Conservation (phyloP, 768 basidiomycete genomes). For the Hortiboletus flavorubellus region DNA sequence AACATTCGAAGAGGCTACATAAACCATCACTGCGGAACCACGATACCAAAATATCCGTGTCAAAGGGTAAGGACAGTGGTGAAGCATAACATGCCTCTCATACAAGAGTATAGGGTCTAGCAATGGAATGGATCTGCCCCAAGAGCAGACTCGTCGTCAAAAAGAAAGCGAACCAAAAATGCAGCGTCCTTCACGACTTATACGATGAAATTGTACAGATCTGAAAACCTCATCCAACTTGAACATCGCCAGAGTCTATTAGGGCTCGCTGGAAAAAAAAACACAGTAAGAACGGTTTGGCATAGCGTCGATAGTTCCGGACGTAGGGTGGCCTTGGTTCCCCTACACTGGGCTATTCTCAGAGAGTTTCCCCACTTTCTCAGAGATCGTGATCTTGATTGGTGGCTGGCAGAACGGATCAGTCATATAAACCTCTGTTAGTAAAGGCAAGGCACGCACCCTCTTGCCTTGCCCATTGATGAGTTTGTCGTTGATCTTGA, state of each 20-base stretch:
- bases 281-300: neutral
- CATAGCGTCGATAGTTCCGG: neutral
- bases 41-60: neutral
- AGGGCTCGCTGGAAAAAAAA: neutral
- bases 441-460: conserved; percentile 1
- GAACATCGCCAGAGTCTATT: neutral
- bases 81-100: neutral
- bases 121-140: neutral
- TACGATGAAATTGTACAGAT: neutral
- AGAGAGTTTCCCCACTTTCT: neutral
- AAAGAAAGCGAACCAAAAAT: neutral
- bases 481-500: neutral
- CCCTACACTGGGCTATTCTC: conserved; percentile 9
- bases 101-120: neutral
- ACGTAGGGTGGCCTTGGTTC: neutral
- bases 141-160: neutral
- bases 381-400: conserved; percentile 15
- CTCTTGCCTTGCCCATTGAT: conserved; percentile 1
- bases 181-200: neutral
- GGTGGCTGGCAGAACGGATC: conserved; percentile 11
- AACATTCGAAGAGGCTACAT: neutral
- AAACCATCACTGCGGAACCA: neutral
- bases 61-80: neutral
- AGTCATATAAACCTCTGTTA: neutral
- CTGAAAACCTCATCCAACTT: neutral